A percentile compares a stretch with the other conserved stretches of the same genome.
Conservation (phyloP, 768 basidiomycete genomes). For the Paxillus ammoniavirescens region DNA sequence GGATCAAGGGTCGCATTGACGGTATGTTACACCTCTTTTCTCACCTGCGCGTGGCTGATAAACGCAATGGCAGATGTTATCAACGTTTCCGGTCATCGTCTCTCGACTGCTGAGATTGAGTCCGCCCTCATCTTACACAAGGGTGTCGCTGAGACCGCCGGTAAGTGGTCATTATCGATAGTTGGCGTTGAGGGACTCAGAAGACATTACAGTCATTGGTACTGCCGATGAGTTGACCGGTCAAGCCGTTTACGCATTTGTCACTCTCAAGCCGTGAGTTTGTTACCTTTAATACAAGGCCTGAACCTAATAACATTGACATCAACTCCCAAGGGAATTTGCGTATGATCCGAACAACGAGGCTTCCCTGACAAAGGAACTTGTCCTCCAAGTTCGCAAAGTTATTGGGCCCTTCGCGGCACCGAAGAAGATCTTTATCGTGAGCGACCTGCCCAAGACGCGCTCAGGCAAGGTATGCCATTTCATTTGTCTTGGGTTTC, state of each 20-base stretch:
- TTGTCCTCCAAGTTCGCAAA: slow-evolving; percentile 93
- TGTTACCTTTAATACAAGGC: neutral
- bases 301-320: neutral
- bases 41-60: neutral
- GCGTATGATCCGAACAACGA: slow-evolving; percentile 80
- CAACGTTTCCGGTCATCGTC: slow-evolving; percentile 95
- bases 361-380: slow-evolving; percentile 73
- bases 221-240: slow-evolving; percentile 86
- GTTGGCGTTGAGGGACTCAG: slow-evolving; percentile 6
- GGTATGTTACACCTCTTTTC: slow-evolving; percentile 45
- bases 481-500: neutral
- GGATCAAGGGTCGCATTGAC: slow-evolving; percentile 98
- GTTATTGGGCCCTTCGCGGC: slow-evolving; percentile 97
- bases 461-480: slow-evolving; percentile 79
- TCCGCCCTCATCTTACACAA: slow-evolving; percentile 92
- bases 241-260: slow-evolving; percentile 93
- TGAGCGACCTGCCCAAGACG: slow-evolving; percentile 89
- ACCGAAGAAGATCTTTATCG: slow-evolving; percentile 88
- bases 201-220: slow-evolving; percentile 58
- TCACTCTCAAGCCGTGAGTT: slow-evolving; percentile 88
- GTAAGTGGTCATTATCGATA: slow-evolving; percentile 26
- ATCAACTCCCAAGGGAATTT: slow-evolving; percentile 57
- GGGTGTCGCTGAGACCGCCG: slow-evolving; percentile 95
- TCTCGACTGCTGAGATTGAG: slow-evolving; percentile 98
- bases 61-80: slow-evolving; percentile 70